Conservation (phyloP, 108 stramenopile genomes). For the Epipyxis sp. region DNA sequence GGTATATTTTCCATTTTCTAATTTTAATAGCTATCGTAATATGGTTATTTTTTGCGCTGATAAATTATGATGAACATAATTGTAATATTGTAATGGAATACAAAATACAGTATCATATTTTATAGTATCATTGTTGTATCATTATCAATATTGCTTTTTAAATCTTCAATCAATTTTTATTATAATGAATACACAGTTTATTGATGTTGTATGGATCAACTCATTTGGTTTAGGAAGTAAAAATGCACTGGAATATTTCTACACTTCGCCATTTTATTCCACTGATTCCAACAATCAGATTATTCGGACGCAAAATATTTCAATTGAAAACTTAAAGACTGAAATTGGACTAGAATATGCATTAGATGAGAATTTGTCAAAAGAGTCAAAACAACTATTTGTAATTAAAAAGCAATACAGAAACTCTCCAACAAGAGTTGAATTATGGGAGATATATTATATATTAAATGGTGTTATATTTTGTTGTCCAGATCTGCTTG, state of each 20-base stretch:
- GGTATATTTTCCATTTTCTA: no score
- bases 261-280: not conserved
- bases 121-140: no score
- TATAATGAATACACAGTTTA: no score
- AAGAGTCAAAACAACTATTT: not conserved
- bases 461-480: not conserved
- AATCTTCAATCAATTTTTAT: no score
- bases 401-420: not conserved
- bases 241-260: not conserved
- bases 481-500: not conserved
- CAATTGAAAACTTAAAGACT: not conserved
- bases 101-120: no score
- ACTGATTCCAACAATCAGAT: not conserved
- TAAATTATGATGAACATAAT: no score
- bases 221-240: no score
- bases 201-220: no score
- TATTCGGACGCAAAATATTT: not conserved
- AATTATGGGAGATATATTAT: not conserved
- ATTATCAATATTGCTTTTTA: no score
- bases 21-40: no score
- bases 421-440: not conserved
- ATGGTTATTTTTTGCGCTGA: no score
- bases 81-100: no score
- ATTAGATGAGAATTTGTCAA: not conserved
- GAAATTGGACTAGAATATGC: not conserved